Evolutionary conservation across 257 asterid species (phyloP).

Genomic region (Leptodermis oblonga): DNA sequence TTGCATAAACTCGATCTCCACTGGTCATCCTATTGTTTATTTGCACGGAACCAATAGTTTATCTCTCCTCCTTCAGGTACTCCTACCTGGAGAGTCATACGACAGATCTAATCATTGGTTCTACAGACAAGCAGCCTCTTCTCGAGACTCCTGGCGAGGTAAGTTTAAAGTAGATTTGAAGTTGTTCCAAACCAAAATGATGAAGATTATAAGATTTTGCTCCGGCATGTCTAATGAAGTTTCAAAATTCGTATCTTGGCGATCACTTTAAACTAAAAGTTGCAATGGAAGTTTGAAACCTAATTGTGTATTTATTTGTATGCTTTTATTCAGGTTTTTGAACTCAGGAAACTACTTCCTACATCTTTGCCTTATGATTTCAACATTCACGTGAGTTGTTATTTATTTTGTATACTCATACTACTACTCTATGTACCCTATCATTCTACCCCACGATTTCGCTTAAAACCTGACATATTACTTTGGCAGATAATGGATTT

Average conservation of each 20-base stretch:
- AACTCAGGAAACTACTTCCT: conserved; percentile 92
- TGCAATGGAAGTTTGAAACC: background rate
- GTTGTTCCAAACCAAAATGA: background rate
- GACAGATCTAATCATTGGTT: conserved; percentile 53
- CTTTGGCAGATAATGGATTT: conserved; percentile 88
- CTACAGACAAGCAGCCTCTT: conserved; percentile 72
- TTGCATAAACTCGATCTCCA: background rate
- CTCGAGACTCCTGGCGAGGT: conserved; percentile 98
- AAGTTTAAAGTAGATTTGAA: background rate
- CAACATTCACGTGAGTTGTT: conserved; percentile 73
- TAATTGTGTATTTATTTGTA: conserved; percentile 5
- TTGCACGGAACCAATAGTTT: conserved; percentile 10
- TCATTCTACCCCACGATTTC: background rate
- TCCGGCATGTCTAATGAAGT: background rate
- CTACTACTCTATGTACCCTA: background rate
- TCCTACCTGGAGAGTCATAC: conserved; percentile 49
- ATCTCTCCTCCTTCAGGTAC: conserved; percentile 41
- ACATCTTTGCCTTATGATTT: conserved; percentile 74
- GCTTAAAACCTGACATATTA: conserved; percentile 3
- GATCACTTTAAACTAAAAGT: background rate
- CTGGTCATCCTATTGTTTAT: background rate
- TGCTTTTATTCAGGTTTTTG: conserved; percentile 56
- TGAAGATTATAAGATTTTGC: background rate
- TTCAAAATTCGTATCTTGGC: background rate
- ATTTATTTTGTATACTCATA: background rate